These are phyloP conservation scores for Vaccinium corymbosum DNA, from an alignment of 148 eudicot species.

Conservation along the genomic window DNA sequence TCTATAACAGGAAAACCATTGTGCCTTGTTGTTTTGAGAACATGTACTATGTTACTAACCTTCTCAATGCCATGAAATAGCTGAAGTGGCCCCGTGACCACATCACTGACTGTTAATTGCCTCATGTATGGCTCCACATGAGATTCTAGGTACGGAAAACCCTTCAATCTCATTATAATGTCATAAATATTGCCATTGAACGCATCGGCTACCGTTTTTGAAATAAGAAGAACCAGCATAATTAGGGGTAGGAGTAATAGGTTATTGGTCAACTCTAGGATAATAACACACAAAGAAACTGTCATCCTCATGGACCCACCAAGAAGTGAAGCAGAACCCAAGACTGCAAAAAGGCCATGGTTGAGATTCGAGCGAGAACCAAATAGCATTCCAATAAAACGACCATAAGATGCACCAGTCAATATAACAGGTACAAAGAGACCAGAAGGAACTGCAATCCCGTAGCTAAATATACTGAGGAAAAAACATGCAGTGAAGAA, in stretches of 20 bases:
- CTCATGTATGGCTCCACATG: conserved; percentile 95
- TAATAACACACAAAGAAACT: conserved; percentile 81
- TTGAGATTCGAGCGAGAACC: conserved; percentile 64
- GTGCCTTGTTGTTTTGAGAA: conserved; percentile 58
- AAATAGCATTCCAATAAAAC: conserved; percentile 68
- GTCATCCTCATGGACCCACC: conserved; percentile 98
- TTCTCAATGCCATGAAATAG: conserved; percentile 75
- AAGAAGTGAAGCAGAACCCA: conserved; percentile 86
- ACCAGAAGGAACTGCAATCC: conserved; percentile 80
- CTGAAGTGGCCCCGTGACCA: conserved; percentile 76
- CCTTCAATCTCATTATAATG: conserved; percentile 70
- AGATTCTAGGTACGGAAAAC: conserved; percentile 79
- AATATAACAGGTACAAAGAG: conserved; percentile 84
- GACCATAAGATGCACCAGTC: conserved; percentile 88
- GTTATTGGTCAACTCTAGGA: conserved; percentile 82
- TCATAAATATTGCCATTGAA: conserved; percentile 73
- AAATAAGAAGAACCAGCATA: conserved; percentile 81
- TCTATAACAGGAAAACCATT: conserved; percentile 91
- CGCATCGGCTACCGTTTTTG: conserved; percentile 85
- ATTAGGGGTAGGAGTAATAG: conserved; percentile 67
- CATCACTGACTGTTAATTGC: conserved; percentile 75
- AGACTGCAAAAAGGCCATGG: conserved; percentile 84
- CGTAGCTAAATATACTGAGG: conserved; percentile 77
- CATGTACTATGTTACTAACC: conserved; percentile 64
- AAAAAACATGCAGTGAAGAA: conserved; percentile 75